Conservation (phyloP, 768 basidiomycete species). For the Termitomyces sp. region DNA sequence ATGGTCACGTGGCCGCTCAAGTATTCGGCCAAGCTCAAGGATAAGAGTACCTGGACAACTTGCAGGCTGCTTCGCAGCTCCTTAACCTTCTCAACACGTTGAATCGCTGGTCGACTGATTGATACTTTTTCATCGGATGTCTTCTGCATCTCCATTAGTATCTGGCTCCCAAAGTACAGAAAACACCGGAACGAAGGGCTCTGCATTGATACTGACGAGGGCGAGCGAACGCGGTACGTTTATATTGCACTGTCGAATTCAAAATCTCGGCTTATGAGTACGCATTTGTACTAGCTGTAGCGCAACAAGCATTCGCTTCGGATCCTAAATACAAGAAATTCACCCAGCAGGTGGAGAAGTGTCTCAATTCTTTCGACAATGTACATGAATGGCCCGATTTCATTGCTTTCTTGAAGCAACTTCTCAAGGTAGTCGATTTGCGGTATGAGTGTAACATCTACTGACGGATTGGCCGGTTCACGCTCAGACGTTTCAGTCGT, state of each 20-base stretch:
- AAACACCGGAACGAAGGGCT: constrained; percentile 30
- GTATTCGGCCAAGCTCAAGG: neutral
- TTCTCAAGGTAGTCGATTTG: constrained; percentile 65
- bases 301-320: constrained; percentile 53
- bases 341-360: constrained; percentile 86
- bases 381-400: constrained; percentile 99
- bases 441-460: neutral
- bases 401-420: constrained; percentile 91
- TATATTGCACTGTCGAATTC: neutral
- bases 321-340: constrained; percentile 97
- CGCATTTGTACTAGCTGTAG: constrained; percentile 27
- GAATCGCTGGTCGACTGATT: constrained; percentile 15
- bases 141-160: constrained; percentile 18
- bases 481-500: constrained; percentile 81
- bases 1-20: constrained; percentile 11
- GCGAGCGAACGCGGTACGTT: constrained; percentile 47
- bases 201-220: constrained; percentile 34
- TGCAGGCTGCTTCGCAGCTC: constrained; percentile 6
- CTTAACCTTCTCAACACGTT: constrained; percentile 6
- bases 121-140: constrained; percentile 8
- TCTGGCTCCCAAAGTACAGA: constrained; percentile 27
- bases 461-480: neutral
- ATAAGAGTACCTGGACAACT: neutral
- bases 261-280: neutral
- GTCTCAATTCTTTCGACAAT: constrained; percentile 87